A percentile compares a stretch with the other conserved stretches of the same genome.
These are phyloP conservation scores for Epichloe gansuensis DNA, from an alignment of 2,329 filamentous ascomycete genomes.

Conservation along the genomic window DNA sequence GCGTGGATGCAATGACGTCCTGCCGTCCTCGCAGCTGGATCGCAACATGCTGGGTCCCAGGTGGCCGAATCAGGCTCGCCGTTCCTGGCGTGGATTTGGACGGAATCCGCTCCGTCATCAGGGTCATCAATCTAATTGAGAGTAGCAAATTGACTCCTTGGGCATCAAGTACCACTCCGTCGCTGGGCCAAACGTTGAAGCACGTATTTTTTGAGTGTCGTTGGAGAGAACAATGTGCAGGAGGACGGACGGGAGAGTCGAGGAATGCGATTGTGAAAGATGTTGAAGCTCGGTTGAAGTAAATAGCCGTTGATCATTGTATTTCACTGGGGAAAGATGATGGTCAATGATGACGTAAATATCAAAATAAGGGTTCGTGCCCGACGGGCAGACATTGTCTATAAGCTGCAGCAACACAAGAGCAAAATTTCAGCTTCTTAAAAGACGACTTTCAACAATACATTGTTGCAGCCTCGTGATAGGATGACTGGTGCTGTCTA, in stretches of 20 bases:
- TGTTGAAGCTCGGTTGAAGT: neutral
- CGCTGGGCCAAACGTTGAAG: conserved; percentile 51
- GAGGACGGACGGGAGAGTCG: conserved; percentile 2
- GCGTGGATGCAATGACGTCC: conserved; percentile 36
- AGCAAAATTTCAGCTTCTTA: no score
- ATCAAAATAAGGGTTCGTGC: no score
- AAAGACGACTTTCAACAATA: neutral
- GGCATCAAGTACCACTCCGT: conserved; percentile 55
- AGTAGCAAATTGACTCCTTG: conserved; percentile 40
- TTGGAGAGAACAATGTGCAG: conserved; percentile 41
- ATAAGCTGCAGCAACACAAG: no score
- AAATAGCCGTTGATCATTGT: no score
- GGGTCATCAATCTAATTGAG: conserved; percentile 39
- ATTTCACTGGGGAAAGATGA: no score
- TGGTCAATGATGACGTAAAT: no score
- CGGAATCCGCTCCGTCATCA: conserved; percentile 12
- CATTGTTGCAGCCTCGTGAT: neutral
- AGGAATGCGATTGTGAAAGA: neutral
- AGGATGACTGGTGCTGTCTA: conserved; percentile 1
- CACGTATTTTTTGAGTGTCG: conserved; percentile 56
- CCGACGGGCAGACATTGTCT: no score
- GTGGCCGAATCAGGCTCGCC: conserved; percentile 42
- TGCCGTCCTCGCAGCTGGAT: conserved; percentile 43
- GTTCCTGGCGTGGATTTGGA: conserved; percentile 8
- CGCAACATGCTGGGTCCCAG: conserved; percentile 34